Percentiles rank a stretch among this genome's conserved stretches.
These are phyloP conservation scores for Phytophthora uliginosa DNA, from an alignment of 352 stramenopile genomes.

Conservation along the genomic window DNA sequence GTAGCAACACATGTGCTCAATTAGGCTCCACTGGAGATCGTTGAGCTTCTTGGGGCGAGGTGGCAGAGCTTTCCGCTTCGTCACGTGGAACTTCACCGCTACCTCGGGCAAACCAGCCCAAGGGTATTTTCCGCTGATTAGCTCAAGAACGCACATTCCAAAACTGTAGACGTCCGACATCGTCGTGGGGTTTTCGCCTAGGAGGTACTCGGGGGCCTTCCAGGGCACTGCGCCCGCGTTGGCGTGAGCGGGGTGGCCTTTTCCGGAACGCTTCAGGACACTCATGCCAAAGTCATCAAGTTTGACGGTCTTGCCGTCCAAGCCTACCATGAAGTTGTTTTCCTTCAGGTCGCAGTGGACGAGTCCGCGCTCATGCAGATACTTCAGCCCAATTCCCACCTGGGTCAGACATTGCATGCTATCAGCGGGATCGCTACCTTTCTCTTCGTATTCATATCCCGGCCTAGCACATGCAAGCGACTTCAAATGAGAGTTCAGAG, in stretches of 20 bases:
- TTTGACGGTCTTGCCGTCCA: constrained; percentile 38
- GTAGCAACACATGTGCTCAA: constrained; percentile 39
- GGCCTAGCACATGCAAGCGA: not conserved
- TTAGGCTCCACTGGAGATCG: constrained; percentile 35
- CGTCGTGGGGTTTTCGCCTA: constrained; percentile 1
- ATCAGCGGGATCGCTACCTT: constrained; percentile 5
- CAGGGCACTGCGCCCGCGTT: constrained; percentile 22
- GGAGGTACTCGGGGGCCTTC: constrained; percentile 43
- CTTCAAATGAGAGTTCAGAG: constrained; percentile 25
- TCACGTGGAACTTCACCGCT: constrained; percentile 41
- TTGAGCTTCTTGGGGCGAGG: constrained; percentile 17
- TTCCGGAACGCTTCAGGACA: constrained; percentile 20
- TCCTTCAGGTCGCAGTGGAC: constrained; percentile 48
- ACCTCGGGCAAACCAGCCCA: constrained; percentile 29
- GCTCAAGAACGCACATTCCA: constrained; percentile 45
- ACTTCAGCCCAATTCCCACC: constrained; percentile 38
- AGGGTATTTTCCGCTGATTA: constrained; percentile 29
- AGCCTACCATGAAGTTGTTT: constrained; percentile 41
- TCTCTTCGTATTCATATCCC: constrained; percentile 15
- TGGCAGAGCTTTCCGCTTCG: constrained; percentile 19
- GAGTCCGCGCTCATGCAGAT: constrained; percentile 26
- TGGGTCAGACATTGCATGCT: constrained; percentile 31
- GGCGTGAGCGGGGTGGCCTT: constrained; percentile 3
- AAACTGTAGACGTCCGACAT: constrained; percentile 40
- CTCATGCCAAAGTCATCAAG: constrained; percentile 42